Evolutionary conservation across 2,329 filamentous ascomycete species (phyloP).

Genomic region (Scleromitrula shiraiana): DNA sequence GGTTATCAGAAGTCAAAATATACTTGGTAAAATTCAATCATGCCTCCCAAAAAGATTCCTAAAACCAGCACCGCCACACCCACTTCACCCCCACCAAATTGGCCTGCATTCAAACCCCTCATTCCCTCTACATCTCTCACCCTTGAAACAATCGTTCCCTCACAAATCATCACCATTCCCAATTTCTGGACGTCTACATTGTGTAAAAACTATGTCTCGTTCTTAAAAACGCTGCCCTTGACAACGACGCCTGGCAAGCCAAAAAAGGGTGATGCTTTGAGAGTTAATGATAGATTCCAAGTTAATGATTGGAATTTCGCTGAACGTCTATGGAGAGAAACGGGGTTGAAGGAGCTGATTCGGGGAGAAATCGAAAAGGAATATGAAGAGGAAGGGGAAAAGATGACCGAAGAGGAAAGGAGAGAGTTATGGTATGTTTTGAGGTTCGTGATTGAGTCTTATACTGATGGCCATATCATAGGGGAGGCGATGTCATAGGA

Average conservation of each 20-base stretch:
- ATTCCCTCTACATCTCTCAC: slow-evolving; percentile 47
- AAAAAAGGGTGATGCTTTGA: slow-evolving; percentile 59
- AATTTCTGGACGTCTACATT: slow-evolving; percentile 54
- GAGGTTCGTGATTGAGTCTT: no score
- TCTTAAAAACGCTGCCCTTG: slow-evolving; percentile 50
- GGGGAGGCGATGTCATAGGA: slow-evolving; percentile 34
- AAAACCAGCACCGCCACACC: slow-evolving; percentile 9
- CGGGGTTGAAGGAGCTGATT: slow-evolving; percentile 55
- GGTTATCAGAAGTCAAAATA: not conserved
- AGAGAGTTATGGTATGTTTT: slow-evolving; percentile 25
- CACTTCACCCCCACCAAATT: slow-evolving; percentile 37
- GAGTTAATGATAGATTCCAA: slow-evolving; percentile 87
- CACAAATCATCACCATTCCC: slow-evolving; percentile 56
- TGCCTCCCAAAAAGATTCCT: slow-evolving; percentile 19
- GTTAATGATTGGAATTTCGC: slow-evolving; percentile 70
- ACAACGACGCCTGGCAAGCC: slow-evolving; percentile 57
- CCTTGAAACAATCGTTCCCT: slow-evolving; percentile 41
- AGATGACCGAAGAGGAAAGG: slow-evolving; percentile 22
- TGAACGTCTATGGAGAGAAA: slow-evolving; percentile 65
- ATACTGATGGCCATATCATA: no score
- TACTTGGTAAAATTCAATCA: not conserved
- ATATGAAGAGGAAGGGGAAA: slow-evolving; percentile 19
- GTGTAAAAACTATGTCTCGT: slow-evolving; percentile 56
- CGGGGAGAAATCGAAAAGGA: slow-evolving; percentile 18
- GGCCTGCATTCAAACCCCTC: slow-evolving; percentile 53